Percentiles rank a stretch among this genome's conserved stretches.
Conservation (phyloP, 106 monocot genomes). For the Allium fistulosum region DNA sequence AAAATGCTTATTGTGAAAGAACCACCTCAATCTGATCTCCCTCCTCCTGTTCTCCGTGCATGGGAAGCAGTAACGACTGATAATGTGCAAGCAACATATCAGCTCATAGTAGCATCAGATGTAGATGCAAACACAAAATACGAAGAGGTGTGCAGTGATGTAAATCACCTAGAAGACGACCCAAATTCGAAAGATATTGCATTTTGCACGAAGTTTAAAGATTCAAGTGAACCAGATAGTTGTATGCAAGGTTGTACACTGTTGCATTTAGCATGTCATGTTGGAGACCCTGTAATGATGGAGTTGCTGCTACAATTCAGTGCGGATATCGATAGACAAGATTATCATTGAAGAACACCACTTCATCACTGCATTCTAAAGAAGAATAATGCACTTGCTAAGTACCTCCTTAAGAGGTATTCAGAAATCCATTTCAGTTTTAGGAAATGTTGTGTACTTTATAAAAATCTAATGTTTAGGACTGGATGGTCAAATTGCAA, state of each 20-base stretch:
- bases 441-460: too few species aligned
- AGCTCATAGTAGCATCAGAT: constrained; percentile 48
- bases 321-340: constrained; percentile 70
- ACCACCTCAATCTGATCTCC: constrained; percentile 21
- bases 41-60: constrained; percentile 16
- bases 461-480: too few species aligned
- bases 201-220: constrained; percentile 37
- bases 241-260: constrained; percentile 73
- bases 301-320: constrained; percentile 89
- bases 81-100: constrained; percentile 54
- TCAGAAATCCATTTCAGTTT: not conserved
- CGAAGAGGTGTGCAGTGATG: constrained; percentile 32
- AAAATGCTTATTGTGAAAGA: constrained; percentile 54
- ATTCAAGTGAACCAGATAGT: constrained; percentile 38
- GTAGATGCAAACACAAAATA: constrained; percentile 60
- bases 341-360: constrained; percentile 86
- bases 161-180: constrained; percentile 26
- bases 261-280: constrained; percentile 81
- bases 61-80: constrained; percentile 77
- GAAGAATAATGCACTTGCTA: constrained; percentile 66
- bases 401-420: constrained; percentile 77
- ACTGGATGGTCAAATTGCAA: too few species aligned
- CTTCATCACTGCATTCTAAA: constrained; percentile 74
- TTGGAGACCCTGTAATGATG: constrained; percentile 58
- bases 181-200: constrained; percentile 16